These are phyloP conservation scores for Saccharomycopsis fodiens DNA, from an alignment of 805 yeast genomes.

Conservation along the genomic window DNA sequence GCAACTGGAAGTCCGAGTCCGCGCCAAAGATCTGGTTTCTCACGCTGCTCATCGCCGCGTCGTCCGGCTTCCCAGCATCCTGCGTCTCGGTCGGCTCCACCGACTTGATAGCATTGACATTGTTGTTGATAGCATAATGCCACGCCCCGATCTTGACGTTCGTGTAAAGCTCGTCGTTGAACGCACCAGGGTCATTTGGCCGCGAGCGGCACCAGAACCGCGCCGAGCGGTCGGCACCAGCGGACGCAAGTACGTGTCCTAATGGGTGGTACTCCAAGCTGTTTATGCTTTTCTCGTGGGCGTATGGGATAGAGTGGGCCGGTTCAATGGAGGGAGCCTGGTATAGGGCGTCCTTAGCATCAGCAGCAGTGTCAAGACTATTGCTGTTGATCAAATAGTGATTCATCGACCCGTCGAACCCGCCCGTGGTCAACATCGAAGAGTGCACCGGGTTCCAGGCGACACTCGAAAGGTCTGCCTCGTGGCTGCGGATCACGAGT, in stretches of 20 bases:
- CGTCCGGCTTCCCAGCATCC: background rate
- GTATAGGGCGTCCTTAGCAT: background rate
- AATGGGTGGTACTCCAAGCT: constrained; percentile 87
- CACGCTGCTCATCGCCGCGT: background rate
- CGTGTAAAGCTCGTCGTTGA: constrained; percentile 75
- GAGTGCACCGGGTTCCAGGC: constrained; percentile 93
- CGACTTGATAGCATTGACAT: constrained; percentile 25
- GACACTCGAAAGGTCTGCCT: constrained; percentile 75
- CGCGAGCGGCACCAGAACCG: constrained; percentile 92
- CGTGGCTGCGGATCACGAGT: constrained; percentile 65
- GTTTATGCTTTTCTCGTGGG: constrained; percentile 91
- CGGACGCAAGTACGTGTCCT: constrained; percentile 87
- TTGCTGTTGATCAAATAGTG: constrained; percentile 58
- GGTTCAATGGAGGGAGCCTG: constrained; percentile 27
- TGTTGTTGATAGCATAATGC: constrained; percentile 38
- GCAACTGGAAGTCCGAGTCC: background rate
- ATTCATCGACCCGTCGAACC: constrained; percentile 80
- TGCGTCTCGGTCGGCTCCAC: background rate
- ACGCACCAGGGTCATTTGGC: constrained; percentile 81
- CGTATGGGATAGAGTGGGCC: constrained; percentile 69
- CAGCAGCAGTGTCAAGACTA: background rate
- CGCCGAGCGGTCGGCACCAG: constrained; percentile 88
- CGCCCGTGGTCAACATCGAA: constrained; percentile 71
- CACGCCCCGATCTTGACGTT: constrained; percentile 52
- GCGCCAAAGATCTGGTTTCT: background rate